phyloP scores from a whole-genome alignment of 257 asterid species.

The Solanum chilense region DNA sequence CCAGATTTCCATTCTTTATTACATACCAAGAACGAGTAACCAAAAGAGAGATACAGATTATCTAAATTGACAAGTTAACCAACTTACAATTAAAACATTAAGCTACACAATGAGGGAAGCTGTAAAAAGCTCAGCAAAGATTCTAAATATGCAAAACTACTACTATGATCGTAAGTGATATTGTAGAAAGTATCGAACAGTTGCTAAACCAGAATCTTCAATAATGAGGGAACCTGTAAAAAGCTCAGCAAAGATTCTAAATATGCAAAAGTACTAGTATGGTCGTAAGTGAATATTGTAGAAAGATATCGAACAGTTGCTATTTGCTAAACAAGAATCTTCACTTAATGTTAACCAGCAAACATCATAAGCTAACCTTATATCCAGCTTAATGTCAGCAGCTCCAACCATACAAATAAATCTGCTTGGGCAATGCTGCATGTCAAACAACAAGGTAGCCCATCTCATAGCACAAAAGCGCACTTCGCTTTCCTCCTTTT shows the following conservation, averaged over 20 bases:
- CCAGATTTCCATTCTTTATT: background rate
- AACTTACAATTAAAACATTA: background rate
- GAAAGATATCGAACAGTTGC: background rate
- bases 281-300: background rate
- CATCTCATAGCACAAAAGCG: slow-evolving; percentile 98
- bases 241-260: background rate
- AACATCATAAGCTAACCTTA: slow-evolving; percentile 44
- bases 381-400: slow-evolving; percentile 83
- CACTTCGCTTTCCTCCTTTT: slow-evolving; percentile 93
- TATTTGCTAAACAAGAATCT: background rate
- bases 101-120: background rate
- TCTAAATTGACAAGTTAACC: background rate
- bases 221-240: background rate
- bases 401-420: slow-evolving; percentile 94
- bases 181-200: background rate
- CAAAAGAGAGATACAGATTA: background rate
- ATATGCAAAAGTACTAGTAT: background rate
- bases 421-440: slow-evolving; percentile 94
- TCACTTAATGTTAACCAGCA: background rate
- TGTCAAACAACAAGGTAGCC: slow-evolving; percentile 77
- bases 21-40: background rate
- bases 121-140: background rate
- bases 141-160: background rate
- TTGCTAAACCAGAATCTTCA: background rate
- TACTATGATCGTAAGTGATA: background rate